A percentile compares a stretch with the other conserved stretches of the same genome.
Evolutionary conservation across 2,329 filamentous ascomycete species (phyloP).

Genomic region (Botrytis squamosa): DNA sequence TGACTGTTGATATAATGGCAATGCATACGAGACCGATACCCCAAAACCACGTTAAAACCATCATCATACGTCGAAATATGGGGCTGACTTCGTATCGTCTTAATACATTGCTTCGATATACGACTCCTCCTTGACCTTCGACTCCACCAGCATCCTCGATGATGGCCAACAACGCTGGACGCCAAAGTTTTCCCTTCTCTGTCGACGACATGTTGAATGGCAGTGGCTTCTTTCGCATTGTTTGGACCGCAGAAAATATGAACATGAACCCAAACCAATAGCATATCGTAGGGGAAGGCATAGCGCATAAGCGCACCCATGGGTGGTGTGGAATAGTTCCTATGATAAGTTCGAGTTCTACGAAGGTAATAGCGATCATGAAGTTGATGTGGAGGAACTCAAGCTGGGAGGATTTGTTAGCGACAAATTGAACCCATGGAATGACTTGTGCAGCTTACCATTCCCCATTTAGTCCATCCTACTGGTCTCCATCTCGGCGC

Average conservation of each 20-base stretch:
- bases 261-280: conserved; percentile 34
- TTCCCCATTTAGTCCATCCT: conserved; percentile 36
- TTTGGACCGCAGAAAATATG: conserved; percentile 27
- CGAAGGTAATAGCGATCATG: conserved; percentile 30
- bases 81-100: conserved; percentile 34
- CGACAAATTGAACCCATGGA: neutral
- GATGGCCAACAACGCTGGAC: conserved; percentile 31
- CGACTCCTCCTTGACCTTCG: conserved; percentile 33
- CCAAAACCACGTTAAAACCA: conserved; percentile 38
- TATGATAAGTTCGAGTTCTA: conserved; percentile 34
- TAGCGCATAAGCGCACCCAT: conserved; percentile 33
- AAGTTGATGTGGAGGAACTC: conserved; percentile 35
- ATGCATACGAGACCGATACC: conserved; percentile 30
- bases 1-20: conserved; percentile 30
- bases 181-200: conserved; percentile 31
- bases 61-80: conserved; percentile 32
- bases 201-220: conserved; percentile 37
- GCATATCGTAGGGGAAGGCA: conserved; percentile 35
- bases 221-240: conserved; percentile 26
- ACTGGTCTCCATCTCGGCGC: conserved; percentile 32
- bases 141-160: conserved; percentile 34
- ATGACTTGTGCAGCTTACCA: conserved; percentile 25
- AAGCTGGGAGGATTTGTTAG: conserved; percentile 22
- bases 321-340: conserved; percentile 30
- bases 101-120: conserved; percentile 31